Evolutionary conservation across 139 green algal species (phyloP), one percentile per base, ranked within the genome.

Genomic region (Chlamydomonas applanata): DNA sequence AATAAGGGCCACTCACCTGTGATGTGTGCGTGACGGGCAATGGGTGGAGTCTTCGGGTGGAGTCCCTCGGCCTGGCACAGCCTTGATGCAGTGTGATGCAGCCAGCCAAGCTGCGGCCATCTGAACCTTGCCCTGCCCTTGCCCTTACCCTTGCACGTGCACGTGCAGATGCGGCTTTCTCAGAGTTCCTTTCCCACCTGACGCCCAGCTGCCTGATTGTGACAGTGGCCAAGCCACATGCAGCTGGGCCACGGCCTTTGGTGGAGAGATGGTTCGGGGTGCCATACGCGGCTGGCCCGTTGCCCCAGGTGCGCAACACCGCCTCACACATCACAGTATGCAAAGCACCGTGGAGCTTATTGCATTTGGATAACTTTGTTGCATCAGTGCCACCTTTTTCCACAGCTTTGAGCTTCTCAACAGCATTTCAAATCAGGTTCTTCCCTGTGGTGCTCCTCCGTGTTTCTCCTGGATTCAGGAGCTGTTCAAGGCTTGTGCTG

Each of bases 181-280:
- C 44, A 40, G 20, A 35, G 59, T 27, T n/a, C 59, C 27, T 22
- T 2, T 20, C 20, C 20, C 59, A 49, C 40, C 40, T 49, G 40
- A 7, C 11, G 7, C 40, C 40, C 40, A 49, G 11, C 11, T 11
- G 40, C 11, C 9, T 32, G 35, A 53, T 27, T 3, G 64, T n/a
- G 34, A 68, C 16, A 13, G 60, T 44, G 60, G 60, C 60, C 4
- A 40, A 30, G 60, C 16, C 25, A 40, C 29, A 25, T 14, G 66
- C 66, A 22, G 45, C 44, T 19, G 45, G 35, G 66, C 25, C 44
- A 24, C 62, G 32, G 54, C 59, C 69, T 3, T 19, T 57, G 64
- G 78, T 61, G 54, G 82, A 87, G 71, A 30, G 20, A 14, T 87
- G 79, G 82, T 90, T 88, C 53, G 85, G 82, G 4, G 85, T 82